Conservation (phyloP, 106 monocot genomes). For the Acanthochlamys bracteata region DNA sequence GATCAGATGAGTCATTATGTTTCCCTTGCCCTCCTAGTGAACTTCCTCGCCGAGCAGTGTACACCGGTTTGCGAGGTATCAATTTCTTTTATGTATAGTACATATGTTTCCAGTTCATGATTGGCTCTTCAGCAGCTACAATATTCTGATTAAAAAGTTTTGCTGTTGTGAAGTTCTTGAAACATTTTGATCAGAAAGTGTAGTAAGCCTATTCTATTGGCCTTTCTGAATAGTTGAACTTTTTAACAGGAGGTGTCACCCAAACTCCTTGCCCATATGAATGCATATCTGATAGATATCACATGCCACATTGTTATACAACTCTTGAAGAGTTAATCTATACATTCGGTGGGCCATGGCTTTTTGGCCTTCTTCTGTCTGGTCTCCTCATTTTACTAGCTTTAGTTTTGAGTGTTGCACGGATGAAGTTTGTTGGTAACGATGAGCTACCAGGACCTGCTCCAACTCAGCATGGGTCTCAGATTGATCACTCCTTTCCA, state of each 20-base stretch:
- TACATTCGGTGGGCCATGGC: constrained; percentile 98
- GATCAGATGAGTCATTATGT: constrained; percentile 70
- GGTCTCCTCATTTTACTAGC: constrained; percentile 80
- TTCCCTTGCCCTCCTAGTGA: constrained; percentile 53
- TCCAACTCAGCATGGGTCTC: constrained; percentile 86
- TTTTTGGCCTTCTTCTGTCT: constrained; percentile 87
- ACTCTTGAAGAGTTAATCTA: constrained; percentile 93
- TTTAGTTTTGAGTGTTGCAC: constrained; percentile 87
- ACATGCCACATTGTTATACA: constrained; percentile 97
- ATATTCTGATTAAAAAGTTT: too few relatives aligned
- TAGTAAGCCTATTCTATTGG: background rate
- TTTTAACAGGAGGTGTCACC: constrained; percentile 72
- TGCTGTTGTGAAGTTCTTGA: too few relatives aligned
- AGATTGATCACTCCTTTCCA: constrained; percentile 96
- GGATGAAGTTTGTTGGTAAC: constrained; percentile 96
- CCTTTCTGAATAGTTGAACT: background rate
- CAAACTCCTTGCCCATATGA: constrained; percentile 84
- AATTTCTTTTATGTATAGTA: background rate
- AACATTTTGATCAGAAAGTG: too few relatives aligned
- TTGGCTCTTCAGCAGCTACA: too few relatives aligned
- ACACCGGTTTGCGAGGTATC: constrained; percentile 75
- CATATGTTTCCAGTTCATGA: too few relatives aligned
- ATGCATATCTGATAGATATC: constrained; percentile 88
- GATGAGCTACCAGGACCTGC: constrained; percentile 93
- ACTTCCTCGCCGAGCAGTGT: constrained; percentile 80